A percentile compares a stretch with the other conserved stretches of the same genome.
phyloP scores from a whole-genome alignment of 345 rosid species.

The Nephelium lappaceum region DNA sequence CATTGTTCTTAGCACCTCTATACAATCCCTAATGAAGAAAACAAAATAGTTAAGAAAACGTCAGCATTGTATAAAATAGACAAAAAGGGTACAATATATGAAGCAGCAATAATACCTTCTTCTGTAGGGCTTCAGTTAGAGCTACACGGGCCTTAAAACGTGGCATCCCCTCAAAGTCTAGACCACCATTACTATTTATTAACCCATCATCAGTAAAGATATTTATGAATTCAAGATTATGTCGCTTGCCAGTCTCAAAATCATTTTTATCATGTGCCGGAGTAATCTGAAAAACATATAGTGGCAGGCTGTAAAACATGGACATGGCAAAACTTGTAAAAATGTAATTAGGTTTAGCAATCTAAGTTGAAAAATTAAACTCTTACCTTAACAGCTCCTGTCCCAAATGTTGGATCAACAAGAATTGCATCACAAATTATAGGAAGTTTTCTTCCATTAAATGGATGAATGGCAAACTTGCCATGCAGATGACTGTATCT shows the following conservation, averaged over 20 bases:
- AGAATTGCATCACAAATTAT: slow-evolving; percentile 76
- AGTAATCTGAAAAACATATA: slow-evolving; percentile 66
- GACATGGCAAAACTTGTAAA: background rate
- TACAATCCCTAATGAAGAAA: slow-evolving; percentile 60
- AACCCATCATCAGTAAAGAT: slow-evolving; percentile 92
- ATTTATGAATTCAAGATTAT: slow-evolving; percentile 75
- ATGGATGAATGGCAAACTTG: slow-evolving; percentile 88
- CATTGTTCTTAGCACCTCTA: slow-evolving; percentile 79
- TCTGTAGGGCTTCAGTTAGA: slow-evolving; percentile 68
- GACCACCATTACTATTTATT: slow-evolving; percentile 82
- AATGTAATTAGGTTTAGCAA: slow-evolving; percentile 17
- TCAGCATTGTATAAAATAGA: background rate
- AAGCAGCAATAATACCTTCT: slow-evolving; percentile 46
- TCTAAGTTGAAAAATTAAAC: slow-evolving; percentile 16
- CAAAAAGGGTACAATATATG: background rate
- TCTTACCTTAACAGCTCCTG: slow-evolving; percentile 95
- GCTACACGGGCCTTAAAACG: slow-evolving; percentile 91
- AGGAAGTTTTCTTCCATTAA: slow-evolving; percentile 84
- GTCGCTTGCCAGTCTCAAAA: slow-evolving; percentile 91
- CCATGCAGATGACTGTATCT: slow-evolving; percentile 87
- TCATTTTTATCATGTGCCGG: slow-evolving; percentile 99
- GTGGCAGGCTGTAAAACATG: slow-evolving; percentile 5
- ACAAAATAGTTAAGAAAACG: background rate
- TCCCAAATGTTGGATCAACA: slow-evolving; percentile 89
- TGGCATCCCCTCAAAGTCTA: slow-evolving; percentile 79